Base-by-base conservation (phyloP, 2,329 filamentous ascomycete genomes). In the Fusarium paranaense region DNA sequence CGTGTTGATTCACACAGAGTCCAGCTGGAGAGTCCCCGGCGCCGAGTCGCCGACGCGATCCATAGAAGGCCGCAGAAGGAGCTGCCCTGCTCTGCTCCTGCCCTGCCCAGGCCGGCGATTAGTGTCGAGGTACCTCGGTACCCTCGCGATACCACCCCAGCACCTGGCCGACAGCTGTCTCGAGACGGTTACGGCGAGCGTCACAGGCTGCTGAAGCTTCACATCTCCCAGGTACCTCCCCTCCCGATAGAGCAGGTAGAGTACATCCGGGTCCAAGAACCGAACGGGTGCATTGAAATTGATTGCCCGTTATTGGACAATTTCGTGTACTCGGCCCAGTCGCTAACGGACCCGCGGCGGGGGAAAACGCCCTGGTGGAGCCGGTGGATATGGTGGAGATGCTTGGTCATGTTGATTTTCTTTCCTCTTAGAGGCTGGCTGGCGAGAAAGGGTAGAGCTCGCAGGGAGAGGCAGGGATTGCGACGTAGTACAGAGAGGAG, bases 361-460 rank as follows among this genome's bases (percentile, higher is more conserved):
- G 75, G 76, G 64, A 57, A 65, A 63, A 64, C 66, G 67, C 62
- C 54, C 62, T 70, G 64, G 74, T 71, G 75, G 71, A 67, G 64
- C 37, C 30, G 33, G 66, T 71, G 76, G 73, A 66, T 59, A 50
- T 66, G 40, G 75, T 72, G 73, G 74, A 20, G 62, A 64, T 42
- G 20, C 62, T 77, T 78, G 66, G 77, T 78, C 76, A 78, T 78
- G 62, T 50, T 32, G 59, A 74, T 76, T 78, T 67, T 54, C 65
- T 66, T 40, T 22, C 40, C 18, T 70, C 45, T 78, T 60, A 78
- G 75, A 78, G 77, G 77, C 45, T 42, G 77, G 77, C 40, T 42
- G 42, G 47, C 35, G 22, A 32, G 11, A 59, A 37, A 62, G 27
- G 45, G 45, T 30, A 47, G 61, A 58, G 47, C 57, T 74, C 42